Conservation (phyloP, 306 rosid genomes). For the Fragaria nilgerrensis region DNA sequence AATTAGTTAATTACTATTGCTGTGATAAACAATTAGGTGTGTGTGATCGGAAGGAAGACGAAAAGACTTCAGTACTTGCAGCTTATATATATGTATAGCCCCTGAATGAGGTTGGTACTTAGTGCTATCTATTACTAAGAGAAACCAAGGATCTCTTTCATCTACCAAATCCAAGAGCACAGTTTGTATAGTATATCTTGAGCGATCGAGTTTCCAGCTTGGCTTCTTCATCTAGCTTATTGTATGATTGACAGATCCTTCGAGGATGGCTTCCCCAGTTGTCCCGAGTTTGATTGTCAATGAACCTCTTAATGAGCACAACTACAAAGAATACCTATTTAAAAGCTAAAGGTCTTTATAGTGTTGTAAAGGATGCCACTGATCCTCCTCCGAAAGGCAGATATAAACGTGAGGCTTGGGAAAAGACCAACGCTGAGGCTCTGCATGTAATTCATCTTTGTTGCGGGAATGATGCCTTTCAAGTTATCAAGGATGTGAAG, state of each 20-base stretch:
- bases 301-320: slow-evolving; percentile 3
- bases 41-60: no score
- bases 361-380: neutral
- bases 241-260: neutral
- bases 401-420: neutral
- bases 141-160: no score
- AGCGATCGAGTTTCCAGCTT: no score
- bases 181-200: no score
- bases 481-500: neutral
- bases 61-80: no score
- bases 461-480: neutral
- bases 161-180: no score
- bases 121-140: no score
- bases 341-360: slow-evolving; percentile 6
- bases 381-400: neutral
- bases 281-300: neutral
- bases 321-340: slow-evolving; percentile 16
- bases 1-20: no score
- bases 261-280: neutral
- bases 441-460: slow-evolving; percentile 15
- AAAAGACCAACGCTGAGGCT: slow-evolving; percentile 11
- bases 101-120: no score
- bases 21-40: no score
- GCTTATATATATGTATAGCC: no score
- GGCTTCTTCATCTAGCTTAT: neutral